Evolutionary conservation across 228 moss, liverwort and hornwort genomes (phyloP), one percentile per base, ranked within the genome.

Genomic region (Sphagnum fallax): DNA sequence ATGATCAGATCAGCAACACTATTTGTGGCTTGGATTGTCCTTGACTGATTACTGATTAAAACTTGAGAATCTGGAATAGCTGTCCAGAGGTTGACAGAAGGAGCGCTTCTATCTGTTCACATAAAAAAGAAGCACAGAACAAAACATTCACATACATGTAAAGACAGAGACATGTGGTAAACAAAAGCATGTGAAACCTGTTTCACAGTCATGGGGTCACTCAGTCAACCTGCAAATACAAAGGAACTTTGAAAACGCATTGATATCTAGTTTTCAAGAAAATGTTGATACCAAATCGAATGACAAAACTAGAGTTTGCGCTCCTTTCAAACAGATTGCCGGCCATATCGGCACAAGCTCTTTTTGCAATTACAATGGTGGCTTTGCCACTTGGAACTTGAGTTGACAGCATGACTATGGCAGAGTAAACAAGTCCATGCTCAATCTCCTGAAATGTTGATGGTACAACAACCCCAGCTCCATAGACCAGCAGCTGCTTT

Each of bases 11-110:
- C 72, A 5, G 82, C 79, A 66, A 72, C 68, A 51, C 61, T 80
- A 73, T 85, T 88, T 50, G 91, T 92, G 6, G 84, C 88, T 74
- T 89, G 83, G 71, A 83, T 74, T 16, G 92, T 92, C 79, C 72
- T 81, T 67, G 72, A 67, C 59, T 83, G 79, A 58, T 84, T 79
- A 61, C 65, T 69, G 12, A 92, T 82, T 67, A 84, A 65, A 67
- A 91, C 78, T 64, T 81, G 87, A 70, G 80, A 76, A 57, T 83
- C 84, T 63, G 84, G 89, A 70, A 84, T 68, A 16, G 85, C 87
- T 61, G 91, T 88, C 92, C 89, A 96, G 61, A 92, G 61, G 67
- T 86, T 87, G 62, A 91, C 75, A 10, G 89, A 75, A 13, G 91
- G 87, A 61, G 75, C 58, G 15, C 72, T 70, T 63, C 92, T 81